phyloP scores from a whole-genome alignment of 768 basidiomycete species.

The Tylopilus vinaceipallidus region DNA sequence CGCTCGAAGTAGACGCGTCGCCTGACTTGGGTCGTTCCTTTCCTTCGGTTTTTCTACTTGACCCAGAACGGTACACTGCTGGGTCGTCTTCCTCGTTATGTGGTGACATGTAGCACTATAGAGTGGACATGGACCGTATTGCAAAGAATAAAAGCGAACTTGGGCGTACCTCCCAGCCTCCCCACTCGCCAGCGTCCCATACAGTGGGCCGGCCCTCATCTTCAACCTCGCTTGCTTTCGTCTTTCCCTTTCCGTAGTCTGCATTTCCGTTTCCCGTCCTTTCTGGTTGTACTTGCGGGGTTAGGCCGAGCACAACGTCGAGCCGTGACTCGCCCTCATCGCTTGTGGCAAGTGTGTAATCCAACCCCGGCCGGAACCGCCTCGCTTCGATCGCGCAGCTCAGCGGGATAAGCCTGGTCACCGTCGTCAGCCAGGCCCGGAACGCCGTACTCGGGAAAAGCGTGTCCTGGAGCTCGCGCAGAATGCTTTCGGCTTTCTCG shows the following conservation, averaged over 20 bases:
- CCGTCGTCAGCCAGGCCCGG: constrained; percentile 81
- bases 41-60: constrained; percentile 37
- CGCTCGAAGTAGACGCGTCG: constrained; percentile 13
- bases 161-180: constrained; percentile 85
- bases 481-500: constrained; percentile 15
- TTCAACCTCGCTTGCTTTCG: constrained; percentile 15
- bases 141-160: background rate
- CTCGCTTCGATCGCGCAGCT: constrained; percentile 76
- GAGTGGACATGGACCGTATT: background rate
- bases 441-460: constrained; percentile 81
- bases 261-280: constrained; percentile 12
- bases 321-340: constrained; percentile 78
- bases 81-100: constrained; percentile 96
- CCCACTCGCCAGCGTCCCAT: constrained; percentile 78
- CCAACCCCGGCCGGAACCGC: constrained; percentile 87
- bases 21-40: constrained; percentile 16
- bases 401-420: constrained; percentile 71
- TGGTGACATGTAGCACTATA: constrained; percentile 89
- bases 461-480: constrained; percentile 60
- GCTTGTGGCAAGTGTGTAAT: constrained; percentile 92
- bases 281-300: constrained; percentile 50
- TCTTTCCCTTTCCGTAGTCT: constrained; percentile 30
- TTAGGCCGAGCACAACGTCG: constrained; percentile 85
- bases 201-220: constrained; percentile 38
- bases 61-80: constrained; percentile 78